Conservation (phyloP, 495 filamentous ascomycete species). For the Astrothelium macrocarpum region DNA sequence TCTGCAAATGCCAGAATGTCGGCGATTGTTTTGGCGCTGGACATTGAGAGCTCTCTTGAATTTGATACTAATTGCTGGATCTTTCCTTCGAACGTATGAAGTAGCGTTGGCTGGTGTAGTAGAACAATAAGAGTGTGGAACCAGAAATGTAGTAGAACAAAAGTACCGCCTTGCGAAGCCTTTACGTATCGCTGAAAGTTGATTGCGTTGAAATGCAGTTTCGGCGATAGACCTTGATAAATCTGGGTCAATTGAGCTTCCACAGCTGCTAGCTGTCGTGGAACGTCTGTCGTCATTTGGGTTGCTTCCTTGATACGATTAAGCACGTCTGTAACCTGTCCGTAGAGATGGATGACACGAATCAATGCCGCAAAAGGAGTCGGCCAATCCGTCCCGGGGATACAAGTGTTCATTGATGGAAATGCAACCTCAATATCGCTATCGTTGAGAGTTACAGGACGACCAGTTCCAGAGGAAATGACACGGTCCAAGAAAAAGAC, state of each 20-base stretch:
- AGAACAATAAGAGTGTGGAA: conserved; percentile 80
- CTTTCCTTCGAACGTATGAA: conserved; percentile 64
- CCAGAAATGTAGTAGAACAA: conserved; percentile 84
- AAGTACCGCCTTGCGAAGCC: conserved; percentile 68
- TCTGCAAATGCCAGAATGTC: conserved; percentile 75
- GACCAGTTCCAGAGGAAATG: conserved; percentile 74
- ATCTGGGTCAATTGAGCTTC: conserved; percentile 70
- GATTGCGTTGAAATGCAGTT: conserved; percentile 65
- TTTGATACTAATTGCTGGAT: conserved; percentile 62
- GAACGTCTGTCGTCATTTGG: conserved; percentile 62
- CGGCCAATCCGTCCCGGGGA: conserved; percentile 53
- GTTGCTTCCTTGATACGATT: conserved; percentile 70
- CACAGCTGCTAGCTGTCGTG: conserved; percentile 58
- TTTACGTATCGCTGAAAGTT: conserved; percentile 73
- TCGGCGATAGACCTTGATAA: conserved; percentile 61
- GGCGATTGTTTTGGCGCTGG: conserved; percentile 78
- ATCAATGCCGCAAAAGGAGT: conserved; percentile 69
- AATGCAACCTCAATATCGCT: conserved; percentile 72
- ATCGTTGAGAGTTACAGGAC: conserved; percentile 69
- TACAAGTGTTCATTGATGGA: conserved; percentile 51
- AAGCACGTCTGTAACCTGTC: conserved; percentile 68
- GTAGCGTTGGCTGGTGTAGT: conserved; percentile 68
- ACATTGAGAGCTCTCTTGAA: conserved; percentile 74
- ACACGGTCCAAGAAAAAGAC: conserved; percentile 78
- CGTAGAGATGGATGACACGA: conserved; percentile 75